A percentile compares a stretch with the other conserved stretches of the same genome.
Conservation (phyloP, 345 rosid species). For the Lepidium aucheri region DNA sequence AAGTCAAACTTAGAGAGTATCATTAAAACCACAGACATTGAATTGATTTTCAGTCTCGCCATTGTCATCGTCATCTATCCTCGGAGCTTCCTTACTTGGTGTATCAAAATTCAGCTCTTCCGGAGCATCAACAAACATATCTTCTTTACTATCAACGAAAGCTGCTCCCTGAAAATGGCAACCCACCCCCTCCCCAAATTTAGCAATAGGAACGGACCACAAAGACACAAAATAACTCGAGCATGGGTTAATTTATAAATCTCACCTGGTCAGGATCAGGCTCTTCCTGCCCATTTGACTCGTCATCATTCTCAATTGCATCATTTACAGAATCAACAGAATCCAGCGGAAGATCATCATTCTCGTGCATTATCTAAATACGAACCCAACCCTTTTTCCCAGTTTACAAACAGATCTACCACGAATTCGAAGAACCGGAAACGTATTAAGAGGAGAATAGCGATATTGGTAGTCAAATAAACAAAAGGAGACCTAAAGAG, state of each 20-base stretch:
- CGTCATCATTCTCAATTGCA: constrained; percentile 22
- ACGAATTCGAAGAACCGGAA: background rate
- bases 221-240: background rate
- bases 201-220: background rate
- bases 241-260: background rate
- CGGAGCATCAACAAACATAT: constrained; percentile 79
- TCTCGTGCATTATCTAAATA: constrained; percentile 39
- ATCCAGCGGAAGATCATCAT: constrained; percentile 25
- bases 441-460: background rate
- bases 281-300: constrained; percentile 12
- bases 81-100: constrained; percentile 36
- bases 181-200: background rate
- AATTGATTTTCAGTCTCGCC: constrained; percentile 21
- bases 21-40: constrained; percentile 26
- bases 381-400: background rate
- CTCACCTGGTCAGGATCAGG: constrained; percentile 27
- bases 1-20: background rate
- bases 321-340: constrained; percentile 22
- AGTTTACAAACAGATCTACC: constrained; percentile 25
- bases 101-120: constrained; percentile 61
- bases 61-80: constrained; percentile 31
- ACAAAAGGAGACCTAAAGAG: background rate
- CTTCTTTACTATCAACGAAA: constrained; percentile 63
- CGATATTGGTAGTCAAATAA: background rate
- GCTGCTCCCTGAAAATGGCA: constrained; percentile 12